Evolutionary conservation across 2,329 filamentous ascomycete genomes (phyloP), one percentile per base, ranked within the genome.

Genomic region (Cyphellophora europaea): DNA sequence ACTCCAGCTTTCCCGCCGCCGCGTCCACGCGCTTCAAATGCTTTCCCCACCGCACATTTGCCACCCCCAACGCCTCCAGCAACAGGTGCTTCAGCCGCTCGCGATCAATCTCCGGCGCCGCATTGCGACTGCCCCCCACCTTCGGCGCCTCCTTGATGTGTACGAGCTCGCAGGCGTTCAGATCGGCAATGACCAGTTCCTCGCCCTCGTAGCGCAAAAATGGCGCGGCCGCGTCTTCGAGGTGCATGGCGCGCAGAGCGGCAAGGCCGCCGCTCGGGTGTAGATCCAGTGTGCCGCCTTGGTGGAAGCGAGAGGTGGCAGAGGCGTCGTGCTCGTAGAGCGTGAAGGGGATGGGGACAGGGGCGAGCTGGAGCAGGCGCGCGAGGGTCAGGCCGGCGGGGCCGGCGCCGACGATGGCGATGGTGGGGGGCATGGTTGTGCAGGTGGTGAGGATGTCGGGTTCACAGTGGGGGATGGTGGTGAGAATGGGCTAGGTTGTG

Each of bases 271-370:
- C 66, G 3, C 55, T 43, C 0, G 62, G 63, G 42, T 77, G 71
- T 6, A 77, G 53, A 45, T 76, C 72, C 2, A 77, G 61, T 3
- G 57, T 67, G 6, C 72, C 71, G 19, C 71, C 71, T 47, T 73
- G 66, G 17, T 37, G 13, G 21, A 8, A 5, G 27, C 66, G 59
- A 35, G 62, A 62, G 40, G 64, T 45, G n/a, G 61, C 58, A 3
- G 59, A 57, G 13, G 36, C 42, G 15, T 53, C 47, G 30, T 59
- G 55, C 52, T 75, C 67, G 44, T 66, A 77, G 16, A 77, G 53
- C 5, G 60, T 66, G 40, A 63, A 62, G 3, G 65, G 51, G 32
- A 72, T 57, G 31, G 8, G 8, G 8, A n/a, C n/a, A n/a, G 8
- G 8, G 21, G 21, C 21, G 21, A n/a, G n/a, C 8, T 25, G 21